phyloP scores from a whole-genome alignment of 2,329 filamentous ascomycete species.

The Orbilia oligospora region DNA sequence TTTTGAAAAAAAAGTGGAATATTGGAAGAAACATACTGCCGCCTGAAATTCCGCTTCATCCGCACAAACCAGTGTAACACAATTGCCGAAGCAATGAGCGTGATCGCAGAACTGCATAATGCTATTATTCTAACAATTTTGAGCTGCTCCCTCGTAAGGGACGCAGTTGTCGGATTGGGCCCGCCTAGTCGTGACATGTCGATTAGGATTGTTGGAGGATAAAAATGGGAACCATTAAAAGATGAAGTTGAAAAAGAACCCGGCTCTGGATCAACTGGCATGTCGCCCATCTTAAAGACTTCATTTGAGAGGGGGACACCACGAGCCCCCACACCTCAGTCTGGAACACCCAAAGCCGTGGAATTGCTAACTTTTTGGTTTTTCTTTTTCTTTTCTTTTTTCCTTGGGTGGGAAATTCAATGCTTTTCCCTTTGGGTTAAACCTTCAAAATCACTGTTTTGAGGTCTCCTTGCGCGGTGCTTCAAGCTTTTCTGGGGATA shows the following conservation, averaged over 20 bases:
- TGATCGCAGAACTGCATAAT: slow-evolving; percentile 45
- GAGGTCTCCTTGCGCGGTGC: slow-evolving; percentile 41
- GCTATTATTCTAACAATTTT: slow-evolving; percentile 54
- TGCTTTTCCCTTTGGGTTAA: slow-evolving; percentile 36
- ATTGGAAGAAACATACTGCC: slow-evolving; percentile 73
- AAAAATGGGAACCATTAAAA: slow-evolving; percentile 30
- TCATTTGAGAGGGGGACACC: slow-evolving; percentile 59
- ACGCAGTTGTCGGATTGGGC: slow-evolving; percentile 42
- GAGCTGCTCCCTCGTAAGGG: slow-evolving; percentile 46
- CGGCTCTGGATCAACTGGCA: slow-evolving; percentile 60
- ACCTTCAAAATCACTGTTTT: slow-evolving; percentile 47
- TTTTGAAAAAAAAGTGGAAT: not conserved
- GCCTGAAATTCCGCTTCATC: slow-evolving; percentile 81
- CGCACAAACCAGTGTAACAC: slow-evolving; percentile 77
- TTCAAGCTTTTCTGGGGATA: slow-evolving; percentile 46
- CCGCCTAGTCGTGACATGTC: slow-evolving; percentile 54
- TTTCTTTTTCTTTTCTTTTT: slow-evolving; percentile 37
- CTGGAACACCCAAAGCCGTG: slow-evolving; percentile 54
- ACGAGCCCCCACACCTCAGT: slow-evolving; percentile 54
- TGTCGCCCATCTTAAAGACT: slow-evolving; percentile 60
- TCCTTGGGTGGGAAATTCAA: slow-evolving; percentile 14
- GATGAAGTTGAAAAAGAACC: slow-evolving; percentile 41
- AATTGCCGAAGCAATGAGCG: slow-evolving; percentile 57
- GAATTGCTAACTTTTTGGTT: slow-evolving; percentile 31
- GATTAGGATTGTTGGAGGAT: slow-evolving; percentile 38